These are phyloP conservation scores for Lactarius sanguifluus DNA, from an alignment of 768 basidiomycete species.

Conservation along the genomic window DNA sequence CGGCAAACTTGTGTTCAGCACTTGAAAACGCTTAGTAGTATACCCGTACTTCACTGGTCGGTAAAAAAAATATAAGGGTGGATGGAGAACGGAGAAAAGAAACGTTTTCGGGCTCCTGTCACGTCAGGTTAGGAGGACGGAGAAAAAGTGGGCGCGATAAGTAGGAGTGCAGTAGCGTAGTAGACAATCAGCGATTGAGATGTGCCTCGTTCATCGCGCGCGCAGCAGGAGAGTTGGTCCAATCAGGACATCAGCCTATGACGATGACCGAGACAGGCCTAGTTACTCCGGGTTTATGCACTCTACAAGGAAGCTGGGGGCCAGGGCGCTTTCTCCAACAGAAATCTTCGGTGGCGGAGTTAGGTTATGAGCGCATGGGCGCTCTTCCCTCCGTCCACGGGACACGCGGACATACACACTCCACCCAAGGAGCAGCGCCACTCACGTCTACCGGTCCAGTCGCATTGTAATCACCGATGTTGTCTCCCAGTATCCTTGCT, in stretches of 20 bases:
- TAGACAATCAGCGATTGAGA: constrained; percentile 1
- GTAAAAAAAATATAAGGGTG: background rate
- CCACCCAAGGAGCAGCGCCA: background rate
- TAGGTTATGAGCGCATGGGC: background rate
- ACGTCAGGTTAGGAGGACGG: background rate
- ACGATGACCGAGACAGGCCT: background rate
- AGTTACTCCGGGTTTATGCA: background rate
- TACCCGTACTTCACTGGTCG: constrained; percentile 1
- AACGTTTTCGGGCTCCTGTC: background rate
- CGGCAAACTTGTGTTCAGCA: background rate
- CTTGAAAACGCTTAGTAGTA: background rate
- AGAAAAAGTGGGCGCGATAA: background rate
- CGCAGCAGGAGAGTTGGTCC: background rate
- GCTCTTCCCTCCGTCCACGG: background rate
- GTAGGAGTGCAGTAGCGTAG: background rate
- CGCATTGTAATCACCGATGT: too few species aligned
- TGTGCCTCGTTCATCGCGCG: constrained; percentile 7
- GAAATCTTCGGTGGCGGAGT: background rate
- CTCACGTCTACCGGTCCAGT: background rate
- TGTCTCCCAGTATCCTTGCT: too few species aligned
- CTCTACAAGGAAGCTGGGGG: background rate
- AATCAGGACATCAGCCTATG: constrained; percentile 1
- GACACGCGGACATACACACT: background rate
- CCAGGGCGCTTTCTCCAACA: background rate
- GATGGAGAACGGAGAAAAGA: background rate